Conservation (phyloP, 306 rosid species). For the Astragalus glycyphyllos region DNA sequence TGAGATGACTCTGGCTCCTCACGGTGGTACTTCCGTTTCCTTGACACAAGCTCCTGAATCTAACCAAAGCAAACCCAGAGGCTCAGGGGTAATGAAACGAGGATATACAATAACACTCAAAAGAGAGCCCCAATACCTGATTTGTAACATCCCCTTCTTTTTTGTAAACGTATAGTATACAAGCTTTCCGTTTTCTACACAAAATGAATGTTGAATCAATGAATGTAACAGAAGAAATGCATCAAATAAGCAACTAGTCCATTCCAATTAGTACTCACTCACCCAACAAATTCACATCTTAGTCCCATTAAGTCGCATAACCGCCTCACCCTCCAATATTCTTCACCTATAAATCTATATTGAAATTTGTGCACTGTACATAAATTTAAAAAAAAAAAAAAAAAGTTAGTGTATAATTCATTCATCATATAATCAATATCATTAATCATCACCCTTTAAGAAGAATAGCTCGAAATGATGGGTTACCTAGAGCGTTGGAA, state of each 20-base stretch:
- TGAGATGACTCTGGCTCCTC: neutral
- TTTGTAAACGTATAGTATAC: neutral
- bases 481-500: neutral
- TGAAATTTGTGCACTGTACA: neutral
- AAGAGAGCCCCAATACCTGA: conserved; percentile 11
- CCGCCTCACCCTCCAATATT: no score
- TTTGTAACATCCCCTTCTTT: neutral
- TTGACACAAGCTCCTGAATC: neutral
- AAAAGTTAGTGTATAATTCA: no score
- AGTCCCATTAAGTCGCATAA: neutral
- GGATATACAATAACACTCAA: neutral
- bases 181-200: neutral
- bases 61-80: neutral
- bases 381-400: neutral
- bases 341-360: no score
- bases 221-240: neutral
- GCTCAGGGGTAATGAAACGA: conserved; percentile 10
- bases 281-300: neutral
- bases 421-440: no score
- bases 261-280: conserved; percentile 6
- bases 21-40: conserved; percentile 19
- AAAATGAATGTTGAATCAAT: neutral
- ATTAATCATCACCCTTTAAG: no score
- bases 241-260: neutral
- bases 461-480: no score